Evolutionary conservation across 306 rosid genomes (phyloP), one percentile per base, ranked within the genome.

Genomic region (Cicer chorassanicum): DNA sequence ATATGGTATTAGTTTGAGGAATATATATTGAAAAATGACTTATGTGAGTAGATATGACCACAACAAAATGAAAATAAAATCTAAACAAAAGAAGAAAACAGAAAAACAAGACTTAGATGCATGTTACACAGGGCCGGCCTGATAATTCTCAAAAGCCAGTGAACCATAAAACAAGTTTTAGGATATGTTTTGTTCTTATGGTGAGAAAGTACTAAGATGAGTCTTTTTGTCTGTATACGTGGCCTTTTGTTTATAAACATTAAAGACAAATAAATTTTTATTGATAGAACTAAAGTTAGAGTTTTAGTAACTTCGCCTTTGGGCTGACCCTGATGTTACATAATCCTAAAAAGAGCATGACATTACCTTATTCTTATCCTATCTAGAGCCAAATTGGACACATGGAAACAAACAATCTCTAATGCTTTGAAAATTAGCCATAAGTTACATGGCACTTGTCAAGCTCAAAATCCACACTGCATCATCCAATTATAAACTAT

Each of bases 361-460:
- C 77, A 73, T 55, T 62, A 79, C 19, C 75, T 77, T 12, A 12
- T 46, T 46, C 83, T 74, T 84, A 86, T 80, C 88, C 84, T 42
- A 65, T 68, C 74, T 73, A 68, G 48, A 43, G 60, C 81, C 87
- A 78, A 42, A 43, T 74, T 70, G 68, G 84, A 66, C 86, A 78
- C 59, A 41, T 78, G 83, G 74, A 74, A 65, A 67, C 68, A 45
- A 72, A 60, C 68, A 79, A 72, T 65, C 75, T 50, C 46, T 56
- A 56, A 21, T 63, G 46, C 55, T 38, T 78, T 63, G 80, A 24
- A 67, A 46, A 73, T 61, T 54, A 70, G 61, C 76, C 82, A 70
- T 82, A 40, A 18, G 50, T 68, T 72, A 29, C 41, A 68, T 48
- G 16, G 15, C 18, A 48, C n/a, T 5, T 48, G 54, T 48, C 7